Evolutionary conservation across 768 basidiomycete species (phyloP).

Genomic region (Leccinum uliginosum): DNA sequence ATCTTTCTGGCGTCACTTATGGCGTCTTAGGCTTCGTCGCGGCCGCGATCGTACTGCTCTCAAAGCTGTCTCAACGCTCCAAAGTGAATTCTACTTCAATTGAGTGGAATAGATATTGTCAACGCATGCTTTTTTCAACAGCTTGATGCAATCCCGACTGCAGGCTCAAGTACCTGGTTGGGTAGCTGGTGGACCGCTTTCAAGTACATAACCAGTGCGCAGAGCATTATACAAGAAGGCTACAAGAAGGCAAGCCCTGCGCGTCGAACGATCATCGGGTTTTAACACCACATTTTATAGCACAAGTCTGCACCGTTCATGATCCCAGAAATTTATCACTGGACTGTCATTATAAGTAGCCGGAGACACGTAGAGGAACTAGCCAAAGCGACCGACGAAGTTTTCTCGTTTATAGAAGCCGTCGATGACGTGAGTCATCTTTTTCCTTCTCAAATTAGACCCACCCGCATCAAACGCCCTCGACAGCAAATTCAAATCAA

Average conservation of each 20-base stretch:
- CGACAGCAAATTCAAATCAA: slow-evolving; percentile 33
- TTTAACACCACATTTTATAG: slow-evolving; percentile 10
- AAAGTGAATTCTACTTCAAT: background rate
- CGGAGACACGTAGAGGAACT: slow-evolving; percentile 36
- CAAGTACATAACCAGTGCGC: slow-evolving; percentile 12
- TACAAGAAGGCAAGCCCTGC: slow-evolving; percentile 22
- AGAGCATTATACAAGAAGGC: slow-evolving; percentile 28
- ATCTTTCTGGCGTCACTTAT: background rate
- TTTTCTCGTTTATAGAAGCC: slow-evolving; percentile 31
- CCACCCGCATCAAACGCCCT: background rate
- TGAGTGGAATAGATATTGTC: background rate
- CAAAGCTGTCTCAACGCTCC: background rate
- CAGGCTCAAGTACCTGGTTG: slow-evolving; percentile 23
- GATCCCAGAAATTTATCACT: slow-evolving; percentile 25
- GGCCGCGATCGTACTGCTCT: background rate
- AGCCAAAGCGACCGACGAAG: slow-evolving; percentile 34
- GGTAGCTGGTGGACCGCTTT: slow-evolving; percentile 25
- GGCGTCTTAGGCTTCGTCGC: background rate
- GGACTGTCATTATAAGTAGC: slow-evolving; percentile 37
- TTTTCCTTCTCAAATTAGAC: too few relatives aligned
- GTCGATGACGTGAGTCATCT: slow-evolving; percentile 27
- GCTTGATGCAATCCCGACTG: slow-evolving; percentile 28
- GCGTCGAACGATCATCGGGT: background rate
- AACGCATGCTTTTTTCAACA: background rate
- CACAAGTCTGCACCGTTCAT: slow-evolving; percentile 30